These are phyloP conservation scores for Thelonectria blattea DNA, from an alignment of 2,329 filamentous ascomycete genomes.

Conservation along the genomic window DNA sequence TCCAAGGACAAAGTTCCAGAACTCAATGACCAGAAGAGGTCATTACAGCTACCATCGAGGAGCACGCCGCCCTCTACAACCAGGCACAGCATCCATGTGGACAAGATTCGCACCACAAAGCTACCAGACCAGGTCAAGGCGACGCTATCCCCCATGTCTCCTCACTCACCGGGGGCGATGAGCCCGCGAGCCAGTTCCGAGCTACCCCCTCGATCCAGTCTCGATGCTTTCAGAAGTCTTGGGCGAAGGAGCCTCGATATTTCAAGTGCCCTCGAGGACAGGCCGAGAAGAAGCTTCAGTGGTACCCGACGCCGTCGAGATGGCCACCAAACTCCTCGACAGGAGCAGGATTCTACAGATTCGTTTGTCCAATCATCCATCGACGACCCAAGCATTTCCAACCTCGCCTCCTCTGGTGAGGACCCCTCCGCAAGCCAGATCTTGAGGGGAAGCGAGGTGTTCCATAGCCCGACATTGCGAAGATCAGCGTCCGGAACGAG, in stretches of 20 bases:
- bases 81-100: slow-evolving; percentile 33
- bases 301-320: slow-evolving; percentile 50
- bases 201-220: slow-evolving; percentile 54
- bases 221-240: slow-evolving; percentile 57
- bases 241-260: slow-evolving; percentile 60
- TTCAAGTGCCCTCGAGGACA: slow-evolving; percentile 50
- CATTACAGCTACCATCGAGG: slow-evolving; percentile 26
- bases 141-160: slow-evolving; percentile 62
- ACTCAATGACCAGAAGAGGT: slow-evolving; percentile 20
- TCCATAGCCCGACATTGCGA: slow-evolving; percentile 76
- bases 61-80: slow-evolving; percentile 40
- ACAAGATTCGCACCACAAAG: slow-evolving; percentile 46
- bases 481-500: slow-evolving; percentile 52
- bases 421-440: slow-evolving; percentile 93
- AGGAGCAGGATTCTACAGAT: slow-evolving; percentile 62
- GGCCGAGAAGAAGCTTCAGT: slow-evolving; percentile 68
- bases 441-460: slow-evolving; percentile 83
- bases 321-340: slow-evolving; percentile 41
- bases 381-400: slow-evolving; percentile 78
- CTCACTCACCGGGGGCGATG: slow-evolving; percentile 46
- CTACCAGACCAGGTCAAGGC: slow-evolving; percentile 65
- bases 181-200: slow-evolving; percentile 65
- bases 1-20: slow-evolving; percentile 32
- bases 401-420: slow-evolving; percentile 71
- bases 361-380: slow-evolving; percentile 75